Base-by-base conservation (phyloP, 164 flowering plant genomes). In the Vitis rupestris region DNA sequence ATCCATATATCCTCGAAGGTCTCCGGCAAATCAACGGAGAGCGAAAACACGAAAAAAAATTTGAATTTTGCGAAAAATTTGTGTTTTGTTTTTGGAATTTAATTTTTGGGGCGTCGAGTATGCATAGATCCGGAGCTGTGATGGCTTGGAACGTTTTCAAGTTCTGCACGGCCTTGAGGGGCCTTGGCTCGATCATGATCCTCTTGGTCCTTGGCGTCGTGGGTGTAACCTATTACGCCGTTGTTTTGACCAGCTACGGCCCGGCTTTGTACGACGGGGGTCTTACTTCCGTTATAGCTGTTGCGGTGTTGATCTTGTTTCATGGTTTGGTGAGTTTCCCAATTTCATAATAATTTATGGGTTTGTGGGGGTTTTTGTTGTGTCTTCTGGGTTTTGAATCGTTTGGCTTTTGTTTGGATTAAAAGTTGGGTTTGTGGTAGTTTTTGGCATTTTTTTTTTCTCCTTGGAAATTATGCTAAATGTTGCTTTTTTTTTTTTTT, bases 111-210 rank as follows among this genome's bases (percentile, higher is more conserved):
- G 44, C 44, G 44, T 37, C 44, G 55, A 80, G 65, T 55, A 94
- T 96, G 98, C 84, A 90, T 79, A 96, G 97, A 90, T 96, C 97
- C 66, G 94, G 94, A 61, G 80, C 81, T 37, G 71, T 77, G 30
- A 90, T 90, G 94, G 92, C 94, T 47, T 90, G 92, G 92, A 90
- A 90, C 65, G 92, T 90, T 15, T 90, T 90, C 84, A 86, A 79
- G 70, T 88, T 90, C 65, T 90, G 94, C 27, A 86, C 94, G 16
- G 92, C 92, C 19, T 63, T 90, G 19, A 78, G 88, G 55, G 92
- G 90, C 9, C 77, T 96, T 29, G 99, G 99, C 44, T 96, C 99
- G 65, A 81, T 96, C 80, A 93, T 96, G 98, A 90, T 96, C 76
- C 75, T 96, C 11, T 68, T 96, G 29, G 99, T 96, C 27, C 86